Percentiles rank a stretch among this genome's conserved stretches.
These are phyloP conservation scores for Cercophora scortea DNA, from an alignment of 495 filamentous ascomycete species.

Conservation along the genomic window DNA sequence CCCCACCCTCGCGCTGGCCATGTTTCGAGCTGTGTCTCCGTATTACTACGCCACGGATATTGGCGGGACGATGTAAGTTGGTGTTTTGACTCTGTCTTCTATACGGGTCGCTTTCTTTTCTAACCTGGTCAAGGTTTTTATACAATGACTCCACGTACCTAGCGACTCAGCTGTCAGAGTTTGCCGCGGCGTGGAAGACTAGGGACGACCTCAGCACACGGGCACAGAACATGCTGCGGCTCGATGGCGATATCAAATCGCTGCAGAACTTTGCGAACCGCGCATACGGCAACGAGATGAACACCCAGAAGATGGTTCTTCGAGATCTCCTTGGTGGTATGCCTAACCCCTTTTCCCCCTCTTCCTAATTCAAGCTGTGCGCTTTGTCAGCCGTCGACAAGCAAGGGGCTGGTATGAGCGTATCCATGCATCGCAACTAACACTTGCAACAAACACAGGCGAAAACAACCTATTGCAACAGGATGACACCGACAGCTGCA, in stretches of 20 bases:
- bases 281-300: slow-evolving; percentile 82
- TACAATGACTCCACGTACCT: slow-evolving; percentile 89
- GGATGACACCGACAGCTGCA: slow-evolving; percentile 60
- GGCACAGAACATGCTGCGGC: slow-evolving; percentile 45
- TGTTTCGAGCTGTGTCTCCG: slow-evolving; percentile 83
- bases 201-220: slow-evolving; percentile 35
- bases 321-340: slow-evolving; percentile 75
- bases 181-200: slow-evolving; percentile 44
- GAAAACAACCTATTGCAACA: slow-evolving; percentile 43
- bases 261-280: slow-evolving; percentile 74
- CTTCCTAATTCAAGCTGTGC: not conserved
- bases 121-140: slow-evolving; percentile 49
- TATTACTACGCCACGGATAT: slow-evolving; percentile 62
- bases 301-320: slow-evolving; percentile 72
- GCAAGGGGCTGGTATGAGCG: too few species aligned
- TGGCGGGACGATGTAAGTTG: slow-evolving; percentile 64
- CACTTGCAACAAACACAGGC: slow-evolving; percentile 12
- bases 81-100: not conserved
- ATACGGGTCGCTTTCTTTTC: not conserved
- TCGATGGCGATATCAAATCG: slow-evolving; percentile 63
- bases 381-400: not conserved
- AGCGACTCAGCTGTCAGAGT: slow-evolving; percentile 58
- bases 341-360: slow-evolving; percentile 32
- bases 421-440: not conserved
- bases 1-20: slow-evolving; percentile 75